phyloP scores from a whole-genome alignment of 2,329 filamentous ascomycete genomes.

The Orbilia quercus region DNA sequence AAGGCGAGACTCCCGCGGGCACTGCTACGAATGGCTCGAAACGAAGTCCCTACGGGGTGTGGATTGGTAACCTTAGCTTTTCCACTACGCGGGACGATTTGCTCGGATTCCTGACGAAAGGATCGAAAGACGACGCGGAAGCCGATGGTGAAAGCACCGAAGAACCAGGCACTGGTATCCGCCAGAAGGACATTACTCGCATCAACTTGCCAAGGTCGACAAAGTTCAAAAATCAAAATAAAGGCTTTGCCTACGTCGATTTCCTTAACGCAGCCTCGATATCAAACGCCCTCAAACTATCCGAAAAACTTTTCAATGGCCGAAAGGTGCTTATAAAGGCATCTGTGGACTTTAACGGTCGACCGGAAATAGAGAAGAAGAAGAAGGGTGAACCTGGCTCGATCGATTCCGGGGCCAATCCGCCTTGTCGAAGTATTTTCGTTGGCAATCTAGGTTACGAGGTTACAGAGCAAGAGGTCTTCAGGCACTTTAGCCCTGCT shows the following conservation, averaged over 20 bases:
- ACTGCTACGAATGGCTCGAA: conserved; percentile 62
- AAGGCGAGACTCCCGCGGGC: conserved; percentile 62
- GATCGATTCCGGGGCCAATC: conserved; percentile 64
- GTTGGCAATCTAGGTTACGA: conserved; percentile 89
- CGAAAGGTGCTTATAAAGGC: conserved; percentile 93
- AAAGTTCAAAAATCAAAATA: conserved; percentile 75
- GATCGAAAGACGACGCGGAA: conserved; percentile 22
- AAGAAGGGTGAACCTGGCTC: conserved; percentile 60
- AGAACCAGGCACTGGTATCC: conserved; percentile 62
- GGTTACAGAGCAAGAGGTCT: conserved; percentile 81
- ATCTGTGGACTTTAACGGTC: conserved; percentile 87
- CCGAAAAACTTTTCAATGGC: conserved; percentile 81
- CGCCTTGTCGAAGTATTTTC: conserved; percentile 83
- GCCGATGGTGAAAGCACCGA: background rate
- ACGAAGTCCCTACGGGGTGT: conserved; percentile 85
- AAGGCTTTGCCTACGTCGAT: conserved; percentile 96
- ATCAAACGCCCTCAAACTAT: conserved; percentile 82
- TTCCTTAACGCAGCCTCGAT: conserved; percentile 77
- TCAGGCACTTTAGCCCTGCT: conserved; percentile 84
- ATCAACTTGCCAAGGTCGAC: conserved; percentile 78
- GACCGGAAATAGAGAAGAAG: conserved; percentile 70
- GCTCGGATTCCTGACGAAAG: conserved; percentile 77
- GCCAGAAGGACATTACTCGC: conserved; percentile 79
- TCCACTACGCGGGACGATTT: conserved; percentile 78
- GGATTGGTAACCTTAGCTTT: conserved; percentile 97